Evolutionary conservation across 495 filamentous ascomycete genomes (phyloP), one percentile per base, ranked within the genome.

Genomic region (Tuber indicum): DNA sequence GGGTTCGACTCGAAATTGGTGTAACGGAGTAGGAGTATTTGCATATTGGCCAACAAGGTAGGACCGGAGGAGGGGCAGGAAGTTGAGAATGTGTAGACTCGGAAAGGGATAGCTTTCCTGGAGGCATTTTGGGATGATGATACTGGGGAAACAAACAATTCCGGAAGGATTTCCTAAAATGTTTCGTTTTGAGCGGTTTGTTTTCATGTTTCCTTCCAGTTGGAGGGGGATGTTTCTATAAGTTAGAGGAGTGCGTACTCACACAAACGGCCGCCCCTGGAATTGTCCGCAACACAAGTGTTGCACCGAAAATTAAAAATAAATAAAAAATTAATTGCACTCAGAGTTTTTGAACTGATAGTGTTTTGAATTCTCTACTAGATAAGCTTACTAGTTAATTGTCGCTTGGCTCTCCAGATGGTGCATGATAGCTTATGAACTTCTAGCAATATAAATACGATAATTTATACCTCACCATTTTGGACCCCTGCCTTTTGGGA

Each of bases 1-100:
- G 78, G 44, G 49, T 72, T 39, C 77, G 74, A 36, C 73, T 82
- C 66, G 79, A 81, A 9, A 79, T 72, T 75, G 78, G 73, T 19
- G 79, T 83, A 41, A 76, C 77, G 16, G 80, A 82, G 72, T 81
- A 82, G 43, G 84, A 86, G 46, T 85, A 86, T 75, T 84, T 85
- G 39, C 71, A 49, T 43, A 85, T 71, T 14, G 84, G 81, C 75
- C 83, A 77, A 39, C 73, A 77, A 3, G 5, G 12, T 36, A 17
- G 14, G 16, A 17, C 32, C 36, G 26, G 26, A 14, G 58, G 26
- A 19, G 58, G 71, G 80, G 77, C 70, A 79, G 70, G 74, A 75
- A 69, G 78, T 42, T 66, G 75, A 81, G 72, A 75, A 82, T 77
- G 75, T 80, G 52, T 78, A 49, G n/a, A n/a, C 16, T 45, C 23